Evolutionary conservation across 1,284 basidiomycete species (phyloP).

Genomic region (Irpex sp.): DNA sequence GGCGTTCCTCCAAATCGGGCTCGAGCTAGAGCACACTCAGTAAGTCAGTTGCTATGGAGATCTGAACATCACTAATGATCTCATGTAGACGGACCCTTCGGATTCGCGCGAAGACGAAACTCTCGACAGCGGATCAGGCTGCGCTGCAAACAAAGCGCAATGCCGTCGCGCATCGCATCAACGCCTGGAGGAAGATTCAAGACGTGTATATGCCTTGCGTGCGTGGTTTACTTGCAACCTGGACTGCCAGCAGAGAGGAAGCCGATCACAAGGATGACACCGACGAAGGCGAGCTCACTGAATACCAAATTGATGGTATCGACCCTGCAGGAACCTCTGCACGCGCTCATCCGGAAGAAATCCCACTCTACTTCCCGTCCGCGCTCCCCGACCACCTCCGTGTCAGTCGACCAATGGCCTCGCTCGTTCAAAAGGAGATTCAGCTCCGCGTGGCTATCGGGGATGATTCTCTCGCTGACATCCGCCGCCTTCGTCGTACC

Average conservation of each 20-base stretch:
- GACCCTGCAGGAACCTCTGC: not conserved
- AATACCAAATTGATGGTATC: not conserved
- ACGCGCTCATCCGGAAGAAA: not conserved
- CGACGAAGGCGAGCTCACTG: not conserved
- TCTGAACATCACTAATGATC: not conserved
- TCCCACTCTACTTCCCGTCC: conserved; percentile 8
- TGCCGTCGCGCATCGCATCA: conserved; percentile 5
- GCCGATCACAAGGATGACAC: not conserved
- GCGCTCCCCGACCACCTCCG: not conserved
- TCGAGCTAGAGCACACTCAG: conserved; percentile 14
- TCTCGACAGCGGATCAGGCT: not conserved
- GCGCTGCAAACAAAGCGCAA: conserved; percentile 7
- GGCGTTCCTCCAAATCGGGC: conserved; percentile 7
- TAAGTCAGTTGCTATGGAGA: conserved; percentile 1
- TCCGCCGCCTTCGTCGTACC: conserved; percentile 8
- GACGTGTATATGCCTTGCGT: conserved; percentile 11
- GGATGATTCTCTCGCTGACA: conserved; percentile 10
- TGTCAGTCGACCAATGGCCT: conserved; percentile 16
- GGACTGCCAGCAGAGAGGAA: not conserved
- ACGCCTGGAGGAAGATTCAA: conserved; percentile 7
- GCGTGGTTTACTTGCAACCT: not conserved
- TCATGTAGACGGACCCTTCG: not conserved
- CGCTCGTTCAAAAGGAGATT: conserved; percentile 10
- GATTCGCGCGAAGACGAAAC: not conserved
- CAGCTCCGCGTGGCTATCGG: conserved; percentile 12